Evolutionary conservation across 192 early-diverging fungal genomes (phyloP).

Genomic region (Phycomyces nitens): DNA sequence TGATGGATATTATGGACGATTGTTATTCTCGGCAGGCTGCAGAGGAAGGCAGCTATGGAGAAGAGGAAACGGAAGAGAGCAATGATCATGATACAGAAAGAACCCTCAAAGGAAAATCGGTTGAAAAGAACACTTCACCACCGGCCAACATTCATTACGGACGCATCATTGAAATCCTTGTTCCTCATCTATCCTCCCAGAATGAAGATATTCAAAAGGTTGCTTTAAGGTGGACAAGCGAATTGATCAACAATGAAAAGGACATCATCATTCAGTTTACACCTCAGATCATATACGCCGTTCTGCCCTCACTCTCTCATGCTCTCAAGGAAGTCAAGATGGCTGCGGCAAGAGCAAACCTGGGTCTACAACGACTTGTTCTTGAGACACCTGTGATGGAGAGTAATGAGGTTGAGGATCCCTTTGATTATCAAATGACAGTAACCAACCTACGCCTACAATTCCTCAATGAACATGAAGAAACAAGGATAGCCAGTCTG

Average conservation of each 20-base stretch:
- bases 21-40: constrained; percentile 22
- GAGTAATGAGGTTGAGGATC: constrained; percentile 41
- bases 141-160: constrained; percentile 79
- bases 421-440: constrained; percentile 83
- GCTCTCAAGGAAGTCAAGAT: constrained; percentile 57
- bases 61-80: not conserved
- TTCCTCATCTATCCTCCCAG: constrained; percentile 70
- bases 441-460: constrained; percentile 76
- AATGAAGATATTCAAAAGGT: constrained; percentile 91
- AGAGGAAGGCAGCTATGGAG: not conserved
- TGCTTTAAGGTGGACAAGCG: constrained; percentile 87
- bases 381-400: constrained; percentile 48
- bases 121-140: constrained; percentile 42
- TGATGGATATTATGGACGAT: constrained; percentile 82
- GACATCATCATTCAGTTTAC: constrained; percentile 81
- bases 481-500: constrained; percentile 86
- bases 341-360: constrained; percentile 78
- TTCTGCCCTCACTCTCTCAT: constrained; percentile 87
- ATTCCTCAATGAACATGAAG: constrained; percentile 86
- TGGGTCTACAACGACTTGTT: constrained; percentile 74
- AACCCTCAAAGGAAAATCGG: not conserved
- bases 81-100: not conserved
- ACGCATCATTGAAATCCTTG: constrained; percentile 78
- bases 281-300: constrained; percentile 74
- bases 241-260: constrained; percentile 79